Evolutionary conservation across 768 basidiomycete species (phyloP), one percentile per base, ranked within the genome.

Genomic region (Boletus coccyginus): DNA sequence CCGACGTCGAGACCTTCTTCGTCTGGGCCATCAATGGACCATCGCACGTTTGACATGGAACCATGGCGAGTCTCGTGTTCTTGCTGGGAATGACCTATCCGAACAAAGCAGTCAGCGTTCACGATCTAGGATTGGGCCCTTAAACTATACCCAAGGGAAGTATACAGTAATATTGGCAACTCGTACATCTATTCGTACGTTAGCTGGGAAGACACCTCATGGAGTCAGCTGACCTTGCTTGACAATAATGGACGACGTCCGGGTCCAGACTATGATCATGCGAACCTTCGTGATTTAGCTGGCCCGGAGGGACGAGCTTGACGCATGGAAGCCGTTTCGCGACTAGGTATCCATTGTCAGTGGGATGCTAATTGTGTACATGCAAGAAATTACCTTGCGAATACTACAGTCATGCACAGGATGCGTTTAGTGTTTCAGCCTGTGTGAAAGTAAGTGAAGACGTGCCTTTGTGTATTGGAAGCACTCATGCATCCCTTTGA

Each of bases 381-480:
- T 17, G 8, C 5, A 48, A 35, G 1, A 19, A n/a, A 39, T 46
- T 32, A 81, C 81, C 77, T 74, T 84, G 84, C 0, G 75, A 74
- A 62, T 85, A 84, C 82, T 84, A 39, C n/a, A 31, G 12, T 12
- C 38, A 46, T 47, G 43, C 11, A 45, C 21, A 14, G n/a, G 29
- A 29, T 49, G 11, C 2, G 16, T 32, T 46, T 17, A 36, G 19
- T 8, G 9, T 12, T 35, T 17, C 7, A 51, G 49, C 16, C 24
- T 19, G 13, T 5, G 27, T 32, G 12, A 49, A 19, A 17, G 17
- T 12, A 33, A 33, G 9, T 10, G 38, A 31, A 38, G 19, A 49
- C 53, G 33, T 46, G 81, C 85, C 77, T 80, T 87, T 1, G 85
- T 86, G 54, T 83, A 87, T 58, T 82, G 78, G 67, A 84, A 86